A percentile compares a stretch with the other conserved stretches of the same genome.
These are phyloP conservation scores for Colletotrichum sp. DNA, from an alignment of 2,329 filamentous ascomycete species.

Conservation along the genomic window DNA sequence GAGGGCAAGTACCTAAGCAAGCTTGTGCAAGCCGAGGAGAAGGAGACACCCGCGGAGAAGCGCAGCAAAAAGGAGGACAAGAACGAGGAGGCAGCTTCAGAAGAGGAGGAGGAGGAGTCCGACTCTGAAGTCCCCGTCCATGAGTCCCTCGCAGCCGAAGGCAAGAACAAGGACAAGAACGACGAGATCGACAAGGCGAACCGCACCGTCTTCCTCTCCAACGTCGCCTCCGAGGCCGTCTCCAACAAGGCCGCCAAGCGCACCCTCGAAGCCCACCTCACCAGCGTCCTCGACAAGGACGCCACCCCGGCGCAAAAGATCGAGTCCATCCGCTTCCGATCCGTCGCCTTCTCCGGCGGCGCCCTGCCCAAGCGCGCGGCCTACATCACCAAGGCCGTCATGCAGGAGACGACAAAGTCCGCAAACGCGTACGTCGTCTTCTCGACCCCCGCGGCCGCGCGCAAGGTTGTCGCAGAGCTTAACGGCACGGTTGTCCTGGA, in stretches of 20 bases:
- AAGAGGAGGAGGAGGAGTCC: slow-evolving; percentile 41
- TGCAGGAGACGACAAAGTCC: slow-evolving; percentile 89
- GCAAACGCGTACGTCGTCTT: slow-evolving; percentile 96
- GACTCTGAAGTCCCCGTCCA: slow-evolving; percentile 54
- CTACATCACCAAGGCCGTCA: slow-evolving; percentile 87
- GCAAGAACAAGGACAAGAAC: slow-evolving; percentile 49
- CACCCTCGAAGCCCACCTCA: slow-evolving; percentile 75
- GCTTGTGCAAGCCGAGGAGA: slow-evolving; percentile 62
- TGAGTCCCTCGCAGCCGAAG: slow-evolving; percentile 59
- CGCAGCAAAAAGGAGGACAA: slow-evolving; percentile 48
- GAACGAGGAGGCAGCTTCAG: slow-evolving; percentile 49
- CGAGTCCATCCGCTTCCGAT: slow-evolving; percentile 93
- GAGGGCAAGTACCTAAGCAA: slow-evolving; percentile 74
- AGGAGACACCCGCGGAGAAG: slow-evolving; percentile 59
- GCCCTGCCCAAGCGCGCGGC: slow-evolving; percentile 92
- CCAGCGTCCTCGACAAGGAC: slow-evolving; percentile 70
- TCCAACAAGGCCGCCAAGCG: slow-evolving; percentile 83
- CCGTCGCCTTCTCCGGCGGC: slow-evolving; percentile 80
- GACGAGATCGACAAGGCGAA: slow-evolving; percentile 81
- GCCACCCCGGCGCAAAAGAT: slow-evolving; percentile 70
- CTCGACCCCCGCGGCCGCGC: slow-evolving; percentile 74
- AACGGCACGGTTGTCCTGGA: slow-evolving; percentile 87
- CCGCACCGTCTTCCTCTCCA: slow-evolving; percentile 91
- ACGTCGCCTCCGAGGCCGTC: slow-evolving; percentile 84
- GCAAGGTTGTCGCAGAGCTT: slow-evolving; percentile 75